A percentile compares a stretch with the other conserved stretches of the same genome.
Conservation (phyloP, 371 early-diverging fungal genomes). For the Rhizomucor pusillus region DNA sequence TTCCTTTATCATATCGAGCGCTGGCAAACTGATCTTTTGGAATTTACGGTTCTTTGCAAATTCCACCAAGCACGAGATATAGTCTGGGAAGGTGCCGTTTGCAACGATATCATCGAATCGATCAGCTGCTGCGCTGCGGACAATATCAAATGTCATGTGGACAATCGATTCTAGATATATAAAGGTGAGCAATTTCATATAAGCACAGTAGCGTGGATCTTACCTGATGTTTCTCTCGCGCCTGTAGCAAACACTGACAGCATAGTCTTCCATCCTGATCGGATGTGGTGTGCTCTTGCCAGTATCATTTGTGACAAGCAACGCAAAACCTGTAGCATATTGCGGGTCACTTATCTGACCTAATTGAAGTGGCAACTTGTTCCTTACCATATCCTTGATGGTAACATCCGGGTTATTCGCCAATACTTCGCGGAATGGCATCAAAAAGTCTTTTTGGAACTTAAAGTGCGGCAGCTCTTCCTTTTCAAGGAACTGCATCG, state of each 20-base stretch:
- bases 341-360: background rate
- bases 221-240: slow-evolving; percentile 69
- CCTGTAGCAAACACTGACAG: slow-evolving; percentile 79
- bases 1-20: slow-evolving; percentile 51
- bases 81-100: slow-evolving; percentile 74
- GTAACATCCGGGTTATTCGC: slow-evolving; percentile 71
- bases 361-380: background rate
- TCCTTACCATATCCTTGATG: slow-evolving; percentile 86
- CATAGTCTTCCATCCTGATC: slow-evolving; percentile 92
- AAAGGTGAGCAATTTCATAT: background rate
- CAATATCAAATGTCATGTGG: slow-evolving; percentile 64
- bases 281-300: slow-evolving; percentile 69
- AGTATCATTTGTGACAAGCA: slow-evolving; percentile 90
- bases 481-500: slow-evolving; percentile 93
- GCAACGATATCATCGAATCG: slow-evolving; percentile 67
- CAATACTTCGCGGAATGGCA: slow-evolving; percentile 87
- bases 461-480: slow-evolving; percentile 94
- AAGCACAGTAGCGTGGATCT: background rate
- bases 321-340: slow-evolving; percentile 49
- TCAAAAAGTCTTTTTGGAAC: slow-evolving; percentile 93
- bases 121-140: slow-evolving; percentile 63
- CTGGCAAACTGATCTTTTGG: slow-evolving; percentile 57
- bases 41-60: slow-evolving; percentile 63
- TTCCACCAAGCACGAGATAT: slow-evolving; percentile 78
- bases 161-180: slow-evolving; percentile 54